Percentiles rank a stretch among this genome's conserved stretches.
These are phyloP conservation scores for Tinospora cordifolia DNA, from an alignment of 164 flowering plant genomes.

Conservation along the genomic window DNA sequence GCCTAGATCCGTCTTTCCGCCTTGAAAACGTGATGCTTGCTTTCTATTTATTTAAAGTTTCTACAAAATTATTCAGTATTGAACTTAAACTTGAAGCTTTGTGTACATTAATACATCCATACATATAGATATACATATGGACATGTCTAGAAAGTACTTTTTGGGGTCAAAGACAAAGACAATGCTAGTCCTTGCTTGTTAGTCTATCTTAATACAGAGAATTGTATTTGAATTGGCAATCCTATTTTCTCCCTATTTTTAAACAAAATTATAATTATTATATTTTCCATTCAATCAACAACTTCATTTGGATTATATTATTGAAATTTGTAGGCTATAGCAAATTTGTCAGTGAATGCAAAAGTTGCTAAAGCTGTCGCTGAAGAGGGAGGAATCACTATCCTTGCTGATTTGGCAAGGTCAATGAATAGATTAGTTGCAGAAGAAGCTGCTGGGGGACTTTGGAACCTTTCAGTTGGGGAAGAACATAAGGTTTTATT, in stretches of 20 bases:
- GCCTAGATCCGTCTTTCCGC: no score
- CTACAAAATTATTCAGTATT: no score
- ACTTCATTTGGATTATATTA: neutral
- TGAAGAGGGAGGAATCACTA: conserved; percentile 83
- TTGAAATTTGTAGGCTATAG: conserved; percentile 62
- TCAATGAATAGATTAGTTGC: conserved; percentile 94
- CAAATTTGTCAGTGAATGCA: conserved; percentile 88
- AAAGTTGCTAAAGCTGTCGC: conserved; percentile 96
- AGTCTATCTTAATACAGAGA: no score
- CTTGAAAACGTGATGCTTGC: no score
- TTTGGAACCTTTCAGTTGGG: conserved; percentile 98
- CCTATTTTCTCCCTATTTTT: neutral
- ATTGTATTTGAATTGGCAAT: no score
- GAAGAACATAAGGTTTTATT: conserved; percentile 91
- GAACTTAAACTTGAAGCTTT: no score
- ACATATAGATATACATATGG: no score
- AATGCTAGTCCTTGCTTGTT: no score
- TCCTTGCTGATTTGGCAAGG: conserved; percentile 80
- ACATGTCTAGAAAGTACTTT: no score
- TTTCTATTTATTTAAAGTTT: no score
- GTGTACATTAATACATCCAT: no score
- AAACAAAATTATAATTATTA: neutral
- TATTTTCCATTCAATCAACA: conserved; percentile 1
- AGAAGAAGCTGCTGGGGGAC: conserved; percentile 99
- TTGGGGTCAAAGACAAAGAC: no score